Conservation (phyloP, 306 rosid species). For the Macrotyloma uniflorum region DNA sequence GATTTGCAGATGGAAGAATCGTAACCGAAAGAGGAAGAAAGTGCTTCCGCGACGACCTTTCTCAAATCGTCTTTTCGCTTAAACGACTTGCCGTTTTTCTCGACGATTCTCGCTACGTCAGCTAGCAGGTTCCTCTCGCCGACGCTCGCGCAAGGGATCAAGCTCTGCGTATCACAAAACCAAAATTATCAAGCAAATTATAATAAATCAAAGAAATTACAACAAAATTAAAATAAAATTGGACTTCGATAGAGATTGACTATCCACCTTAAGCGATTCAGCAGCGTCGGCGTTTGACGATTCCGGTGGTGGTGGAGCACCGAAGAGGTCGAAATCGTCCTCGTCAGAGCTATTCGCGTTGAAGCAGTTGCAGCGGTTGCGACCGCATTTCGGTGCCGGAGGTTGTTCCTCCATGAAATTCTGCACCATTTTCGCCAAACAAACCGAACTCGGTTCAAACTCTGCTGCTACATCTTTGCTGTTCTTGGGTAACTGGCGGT, state of each 20-base stretch:
- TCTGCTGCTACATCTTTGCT: constrained; percentile 47
- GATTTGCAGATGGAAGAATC: constrained; percentile 83
- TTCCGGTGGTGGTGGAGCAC: constrained; percentile 34
- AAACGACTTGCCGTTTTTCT: constrained; percentile 58
- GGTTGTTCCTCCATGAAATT: constrained; percentile 83
- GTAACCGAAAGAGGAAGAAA: constrained; percentile 70
- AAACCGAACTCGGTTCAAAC: constrained; percentile 86
- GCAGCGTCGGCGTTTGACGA: constrained; percentile 49
- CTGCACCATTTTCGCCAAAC: constrained; percentile 91
- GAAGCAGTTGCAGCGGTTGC: constrained; percentile 96
- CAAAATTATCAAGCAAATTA: background rate
- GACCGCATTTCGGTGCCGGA: constrained; percentile 58
- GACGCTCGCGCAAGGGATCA: constrained; percentile 73
- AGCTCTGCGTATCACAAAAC: constrained; percentile 45
- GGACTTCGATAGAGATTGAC: background rate
- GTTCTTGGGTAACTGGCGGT: constrained; percentile 71
- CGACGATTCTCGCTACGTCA: constrained; percentile 78
- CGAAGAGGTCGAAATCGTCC: constrained; percentile 55
- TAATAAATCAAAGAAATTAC: background rate
- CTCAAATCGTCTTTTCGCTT: constrained; percentile 78
- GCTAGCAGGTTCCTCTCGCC: constrained; percentile 86
- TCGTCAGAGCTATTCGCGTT: constrained; percentile 90
- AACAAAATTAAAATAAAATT: background rate
- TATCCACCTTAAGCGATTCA: constrained; percentile 74
- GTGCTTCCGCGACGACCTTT: constrained; percentile 64